A percentile compares a stretch with the other conserved stretches of the same genome.
Evolutionary conservation across 345 rosid species (phyloP).

Genomic region (Populus nigra): DNA sequence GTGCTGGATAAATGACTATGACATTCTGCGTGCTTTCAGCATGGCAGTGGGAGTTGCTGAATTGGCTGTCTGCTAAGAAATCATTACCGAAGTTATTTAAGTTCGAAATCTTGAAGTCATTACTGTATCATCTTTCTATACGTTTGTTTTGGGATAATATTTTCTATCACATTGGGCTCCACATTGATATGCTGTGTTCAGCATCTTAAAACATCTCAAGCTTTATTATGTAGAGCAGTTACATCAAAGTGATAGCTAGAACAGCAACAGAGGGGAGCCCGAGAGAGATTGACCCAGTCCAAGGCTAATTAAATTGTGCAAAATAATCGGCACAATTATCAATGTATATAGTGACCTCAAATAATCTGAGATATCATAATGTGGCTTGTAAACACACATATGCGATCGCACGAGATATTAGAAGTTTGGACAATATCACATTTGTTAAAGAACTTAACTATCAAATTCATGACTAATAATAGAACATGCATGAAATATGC

Average conservation of each 20-base stretch:
- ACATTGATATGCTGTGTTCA: not conserved
- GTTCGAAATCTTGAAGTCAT: not conserved
- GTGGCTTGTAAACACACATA: not conserved
- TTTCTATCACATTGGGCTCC: not conserved
- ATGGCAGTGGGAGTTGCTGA: too few relatives aligned
- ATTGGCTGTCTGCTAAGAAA: not conserved
- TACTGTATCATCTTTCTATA: not conserved
- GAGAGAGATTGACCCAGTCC: not conserved
- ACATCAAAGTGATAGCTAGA: not conserved
- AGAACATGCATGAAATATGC: too few relatives aligned
- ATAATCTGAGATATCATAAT: not conserved
- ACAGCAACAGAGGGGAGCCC: not conserved
- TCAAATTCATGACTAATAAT: too few relatives aligned
- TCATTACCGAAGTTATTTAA: not conserved
- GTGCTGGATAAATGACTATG: not conserved
- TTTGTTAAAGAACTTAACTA: too few relatives aligned
- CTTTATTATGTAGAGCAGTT: not conserved
- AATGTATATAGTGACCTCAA: not conserved
- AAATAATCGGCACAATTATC: constrained; percentile 18
- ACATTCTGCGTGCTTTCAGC: too few relatives aligned
- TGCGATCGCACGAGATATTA: too few relatives aligned
- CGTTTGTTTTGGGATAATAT: not conserved
- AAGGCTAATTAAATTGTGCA: not conserved
- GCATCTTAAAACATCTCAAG: not conserved
- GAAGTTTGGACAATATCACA: too few relatives aligned